phyloP scores from a whole-genome alignment of 1,284 basidiomycete species.

The Cystobasidium slooffiae region DNA sequence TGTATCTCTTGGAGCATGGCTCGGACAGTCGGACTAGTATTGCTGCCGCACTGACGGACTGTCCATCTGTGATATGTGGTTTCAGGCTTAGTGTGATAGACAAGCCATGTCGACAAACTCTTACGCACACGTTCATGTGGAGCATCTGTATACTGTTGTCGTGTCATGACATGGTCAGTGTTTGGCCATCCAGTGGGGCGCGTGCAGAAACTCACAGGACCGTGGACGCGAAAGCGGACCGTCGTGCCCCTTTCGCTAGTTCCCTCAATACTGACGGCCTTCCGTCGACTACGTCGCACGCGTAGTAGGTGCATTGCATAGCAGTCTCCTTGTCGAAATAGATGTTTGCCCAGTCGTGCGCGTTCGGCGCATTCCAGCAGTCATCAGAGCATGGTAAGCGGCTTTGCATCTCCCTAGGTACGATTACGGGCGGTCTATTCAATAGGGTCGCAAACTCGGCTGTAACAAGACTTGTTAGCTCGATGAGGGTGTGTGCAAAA shows the following conservation, averaged over 20 bases:
- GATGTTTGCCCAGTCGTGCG: not conserved
- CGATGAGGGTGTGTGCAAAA: not conserved
- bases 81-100: not conserved
- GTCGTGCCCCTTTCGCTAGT: conserved; percentile 3
- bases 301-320: not conserved
- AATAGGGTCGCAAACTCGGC: conserved; percentile 7
- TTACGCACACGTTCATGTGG: conserved; percentile 12
- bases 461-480: not conserved
- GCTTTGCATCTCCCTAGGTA: conserved; percentile 10
- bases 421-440: conserved; percentile 10
- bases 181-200: not conserved
- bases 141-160: conserved; percentile 12
- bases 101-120: too few species aligned
- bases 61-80: not conserved
- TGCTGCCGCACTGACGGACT: conserved; percentile 17
- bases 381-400: conserved; percentile 19
- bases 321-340: not conserved
- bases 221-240: conserved; percentile 1
- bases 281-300: conserved; percentile 10
- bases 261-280: conserved; percentile 4
- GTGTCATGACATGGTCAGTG: not conserved
- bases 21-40: not conserved
- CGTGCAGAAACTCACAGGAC: not conserved
- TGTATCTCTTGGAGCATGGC: conserved; percentile 11
- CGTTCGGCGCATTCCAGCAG: conserved; percentile 13